phyloP scores from a whole-genome alignment of 2,329 filamentous ascomycete genomes.

The Phoma sp. region DNA sequence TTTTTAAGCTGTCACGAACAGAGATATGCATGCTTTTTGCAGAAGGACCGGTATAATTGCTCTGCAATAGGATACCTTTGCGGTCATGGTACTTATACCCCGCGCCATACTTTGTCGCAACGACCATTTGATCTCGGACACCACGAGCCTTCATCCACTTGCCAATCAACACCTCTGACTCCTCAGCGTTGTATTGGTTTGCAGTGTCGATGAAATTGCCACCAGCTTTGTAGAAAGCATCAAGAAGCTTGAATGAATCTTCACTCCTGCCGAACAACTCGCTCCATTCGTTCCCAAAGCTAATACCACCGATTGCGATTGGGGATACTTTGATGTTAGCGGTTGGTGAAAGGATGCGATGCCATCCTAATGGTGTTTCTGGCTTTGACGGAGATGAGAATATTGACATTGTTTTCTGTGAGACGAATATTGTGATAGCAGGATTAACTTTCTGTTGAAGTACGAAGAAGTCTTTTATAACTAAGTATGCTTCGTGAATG shows the following conservation, averaged over 20 bases:
- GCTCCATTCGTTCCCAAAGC: conserved; percentile 68
- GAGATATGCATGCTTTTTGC: conserved; percentile 55
- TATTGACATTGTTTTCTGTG: conserved; percentile 3
- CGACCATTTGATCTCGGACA: conserved; percentile 47
- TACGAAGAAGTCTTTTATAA: no score
- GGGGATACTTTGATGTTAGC: conserved; percentile 62
- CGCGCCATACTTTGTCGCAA: conserved; percentile 49
- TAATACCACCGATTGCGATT: conserved; percentile 64
- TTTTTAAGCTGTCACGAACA: conserved; percentile 16
- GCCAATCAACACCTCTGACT: conserved; percentile 49
- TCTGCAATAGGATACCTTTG: conserved; percentile 17
- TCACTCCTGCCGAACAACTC: conserved; percentile 64
- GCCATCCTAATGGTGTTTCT: conserved; percentile 58
- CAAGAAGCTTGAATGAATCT: conserved; percentile 67
- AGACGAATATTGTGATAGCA: background rate
- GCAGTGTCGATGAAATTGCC: conserved; percentile 76
- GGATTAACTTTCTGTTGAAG: no score
- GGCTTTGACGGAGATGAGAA: conserved; percentile 20
- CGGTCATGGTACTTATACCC: conserved; percentile 17
- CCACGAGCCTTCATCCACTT: conserved; percentile 50
- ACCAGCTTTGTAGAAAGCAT: conserved; percentile 67
- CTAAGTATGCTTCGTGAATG: no score
- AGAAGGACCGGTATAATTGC: conserved; percentile 12
- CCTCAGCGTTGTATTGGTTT: conserved; percentile 46
- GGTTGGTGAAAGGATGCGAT: conserved; percentile 69